Evolutionary conservation across 108 stramenopile species (phyloP).

Genomic region (Thalassiosira profunda): DNA sequence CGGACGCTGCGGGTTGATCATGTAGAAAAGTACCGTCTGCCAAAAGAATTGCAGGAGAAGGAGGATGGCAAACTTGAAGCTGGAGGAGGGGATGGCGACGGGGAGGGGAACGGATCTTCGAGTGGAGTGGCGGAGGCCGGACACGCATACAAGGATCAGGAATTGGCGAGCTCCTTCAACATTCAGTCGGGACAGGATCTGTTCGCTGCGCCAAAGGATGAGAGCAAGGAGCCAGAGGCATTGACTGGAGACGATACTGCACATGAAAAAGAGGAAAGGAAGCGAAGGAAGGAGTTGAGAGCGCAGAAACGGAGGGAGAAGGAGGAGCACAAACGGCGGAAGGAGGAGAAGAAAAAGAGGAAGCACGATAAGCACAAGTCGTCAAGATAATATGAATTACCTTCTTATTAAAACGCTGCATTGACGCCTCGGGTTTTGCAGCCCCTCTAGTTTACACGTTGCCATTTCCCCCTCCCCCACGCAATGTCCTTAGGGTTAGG

Average conservation of each 20-base stretch:
- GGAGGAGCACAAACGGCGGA: slow-evolving; percentile 38
- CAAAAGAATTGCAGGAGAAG: slow-evolving; percentile 89
- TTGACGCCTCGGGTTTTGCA: too few relatives aligned
- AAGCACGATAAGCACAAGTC: slow-evolving; percentile 33
- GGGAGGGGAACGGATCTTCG: background rate
- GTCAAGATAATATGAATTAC: too few relatives aligned
- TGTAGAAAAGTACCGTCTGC: slow-evolving; percentile 95
- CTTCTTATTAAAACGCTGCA: too few relatives aligned
- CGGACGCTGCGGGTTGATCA: slow-evolving; percentile 96
- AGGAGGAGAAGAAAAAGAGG: slow-evolving; percentile 44
- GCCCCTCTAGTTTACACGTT: too few relatives aligned
- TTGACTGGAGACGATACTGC: slow-evolving; percentile 13
- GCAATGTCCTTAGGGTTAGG: too few relatives aligned
- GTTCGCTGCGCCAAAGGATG: slow-evolving; percentile 66
- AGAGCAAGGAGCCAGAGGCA: slow-evolving; percentile 17
- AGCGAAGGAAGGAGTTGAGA: slow-evolving; percentile 51
- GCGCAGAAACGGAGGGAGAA: slow-evolving; percentile 52
- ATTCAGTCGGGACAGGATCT: slow-evolving; percentile 92
- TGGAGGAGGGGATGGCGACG: slow-evolving; percentile 14
- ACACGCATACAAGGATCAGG: slow-evolving; percentile 90
- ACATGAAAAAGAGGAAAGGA: slow-evolving; percentile 42
- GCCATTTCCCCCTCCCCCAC: too few relatives aligned
- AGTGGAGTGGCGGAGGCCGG: slow-evolving; percentile 54
- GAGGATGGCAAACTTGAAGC: slow-evolving; percentile 60
- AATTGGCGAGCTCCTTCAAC: slow-evolving; percentile 73